Percentiles rank a stretch among this genome's conserved stretches.
These are phyloP conservation scores for Ogataea zsoltii DNA, from an alignment of 805 yeast genomes.

Conservation along the genomic window DNA sequence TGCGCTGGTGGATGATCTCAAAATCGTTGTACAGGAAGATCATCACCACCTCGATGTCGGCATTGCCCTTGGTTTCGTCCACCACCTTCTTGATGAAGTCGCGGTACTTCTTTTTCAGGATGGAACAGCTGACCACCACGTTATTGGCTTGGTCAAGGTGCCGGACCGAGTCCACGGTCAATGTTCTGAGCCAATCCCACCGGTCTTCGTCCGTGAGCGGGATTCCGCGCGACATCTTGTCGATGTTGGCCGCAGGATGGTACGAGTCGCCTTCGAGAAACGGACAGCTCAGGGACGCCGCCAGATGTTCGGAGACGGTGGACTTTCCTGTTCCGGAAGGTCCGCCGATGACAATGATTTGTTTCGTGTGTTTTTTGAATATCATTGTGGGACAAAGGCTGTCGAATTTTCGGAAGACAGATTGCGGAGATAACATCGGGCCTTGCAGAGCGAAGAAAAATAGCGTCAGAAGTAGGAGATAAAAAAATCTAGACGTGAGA, in stretches of 20 bases:
- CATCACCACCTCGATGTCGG: conserved; percentile 48
- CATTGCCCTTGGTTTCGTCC: conserved; percentile 1
- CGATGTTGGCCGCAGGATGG: conserved; percentile 70
- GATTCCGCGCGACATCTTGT: conserved; percentile 78
- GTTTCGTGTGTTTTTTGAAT: too few relatives aligned
- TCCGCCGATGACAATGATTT: conserved; percentile 67
- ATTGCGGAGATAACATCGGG: too few relatives aligned
- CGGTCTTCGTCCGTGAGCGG: conserved; percentile 90
- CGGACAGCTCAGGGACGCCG: conserved; percentile 46
- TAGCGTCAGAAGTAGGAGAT: too few relatives aligned
- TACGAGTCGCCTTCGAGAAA: conserved; percentile 85
- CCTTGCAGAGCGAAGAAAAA: too few relatives aligned
- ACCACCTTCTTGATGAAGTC: conserved; percentile 50
- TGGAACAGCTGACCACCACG: conserved; percentile 79
- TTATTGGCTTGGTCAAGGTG: conserved; percentile 34
- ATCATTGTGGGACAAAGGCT: too few relatives aligned
- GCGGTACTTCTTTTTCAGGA: conserved; percentile 75
- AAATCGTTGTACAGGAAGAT: conserved; percentile 67
- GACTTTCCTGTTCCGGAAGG: conserved; percentile 97
- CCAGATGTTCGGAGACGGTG: conserved; percentile 62
- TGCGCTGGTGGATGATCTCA: conserved; percentile 62
- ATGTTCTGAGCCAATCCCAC: conserved; percentile 77
- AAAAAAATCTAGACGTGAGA: too few relatives aligned
- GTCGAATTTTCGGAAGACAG: too few relatives aligned
- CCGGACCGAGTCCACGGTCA: conserved; percentile 45